These are phyloP conservation scores for Casuarina equisetifolia DNA, from an alignment of 306 rosid species.

Conservation along the genomic window DNA sequence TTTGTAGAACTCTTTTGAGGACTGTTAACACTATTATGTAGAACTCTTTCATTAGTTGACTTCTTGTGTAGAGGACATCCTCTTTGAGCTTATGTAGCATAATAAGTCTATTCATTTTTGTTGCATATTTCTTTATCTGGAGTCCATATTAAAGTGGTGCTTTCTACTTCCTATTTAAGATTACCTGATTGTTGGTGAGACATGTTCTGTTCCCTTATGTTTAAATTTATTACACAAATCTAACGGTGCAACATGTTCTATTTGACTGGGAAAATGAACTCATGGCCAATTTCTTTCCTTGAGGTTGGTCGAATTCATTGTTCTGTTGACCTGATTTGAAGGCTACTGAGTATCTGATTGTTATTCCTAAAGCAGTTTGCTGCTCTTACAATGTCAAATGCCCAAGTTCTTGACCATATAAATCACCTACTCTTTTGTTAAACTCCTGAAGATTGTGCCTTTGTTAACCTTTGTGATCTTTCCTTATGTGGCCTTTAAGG, in stretches of 20 bases:
- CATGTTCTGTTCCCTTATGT: neutral
- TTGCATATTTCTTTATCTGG: neutral
- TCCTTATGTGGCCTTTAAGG: neutral
- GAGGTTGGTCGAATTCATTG: neutral
- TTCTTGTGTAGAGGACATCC: neutral
- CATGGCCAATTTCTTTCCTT: neutral
- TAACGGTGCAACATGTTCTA: neutral
- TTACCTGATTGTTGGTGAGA: conserved; percentile 4
- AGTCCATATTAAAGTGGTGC: neutral
- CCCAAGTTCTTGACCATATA: neutral
- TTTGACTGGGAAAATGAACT: neutral
- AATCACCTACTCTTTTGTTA: neutral
- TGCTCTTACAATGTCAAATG: neutral
- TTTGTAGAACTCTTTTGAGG: neutral
- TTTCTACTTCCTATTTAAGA: conserved; percentile 9
- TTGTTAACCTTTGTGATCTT: neutral
- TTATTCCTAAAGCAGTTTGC: neutral
- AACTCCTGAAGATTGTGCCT: neutral
- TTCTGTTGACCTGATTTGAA: neutral
- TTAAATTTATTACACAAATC: neutral
- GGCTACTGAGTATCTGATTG: neutral
- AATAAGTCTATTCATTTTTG: neutral
- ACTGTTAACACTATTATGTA: neutral
- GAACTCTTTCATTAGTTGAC: neutral
- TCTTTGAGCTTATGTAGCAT: neutral